Base-by-base conservation (phyloP, 306 rosid genomes). In the Gastrolobium villosum region DNA sequence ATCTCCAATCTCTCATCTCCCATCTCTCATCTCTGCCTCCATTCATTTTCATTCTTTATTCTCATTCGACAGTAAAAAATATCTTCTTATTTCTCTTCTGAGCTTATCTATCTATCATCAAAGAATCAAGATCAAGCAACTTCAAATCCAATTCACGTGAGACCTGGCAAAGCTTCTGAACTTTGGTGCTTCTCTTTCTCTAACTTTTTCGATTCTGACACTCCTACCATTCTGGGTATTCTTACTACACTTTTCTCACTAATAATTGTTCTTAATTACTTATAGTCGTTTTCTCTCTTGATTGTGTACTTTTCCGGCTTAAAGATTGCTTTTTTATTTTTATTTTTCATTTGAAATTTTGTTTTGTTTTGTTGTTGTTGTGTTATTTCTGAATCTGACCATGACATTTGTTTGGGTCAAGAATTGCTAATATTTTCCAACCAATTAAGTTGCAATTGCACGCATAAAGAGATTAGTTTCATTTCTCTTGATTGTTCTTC, bases 101-200 rank as follows among this genome's bases (percentile, higher is more conserved):
- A 28, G 7, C 48, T 55, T 44, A 50, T 49, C 26, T 20, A 20
- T 70, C 28, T 55, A 39, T 56, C 1, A 40, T 40, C 67, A 20
- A 65, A 53, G 1, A 61, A 13, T 14, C 15, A 26, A 64, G 5
- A 30, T 50, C 72, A 49, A 13, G 5, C 59, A 75, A 40, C 6
- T 56, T 15, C 54, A 76, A 61, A 5, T 65, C 44, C 73, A 41
- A 72, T 66, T 53, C 41, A 41, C 9, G 41, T n/a, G 67, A 66
- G 15, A 6, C 11, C 75, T 81, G 86, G 76, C 79, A 32, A 68
- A 78, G 48, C 31, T 70, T 61, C 72, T 81, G 61, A 53, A 53
- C 20, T 60, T 20, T 67, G 54, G 80, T 57, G 50, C 7, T 60
- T 50, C 26, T 65, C 66, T 53, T 52, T 78, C 79, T 39, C 34